These are phyloP conservation scores for Dryas alaskensis DNA, from an alignment of 306 rosid species.

Conservation along the genomic window DNA sequence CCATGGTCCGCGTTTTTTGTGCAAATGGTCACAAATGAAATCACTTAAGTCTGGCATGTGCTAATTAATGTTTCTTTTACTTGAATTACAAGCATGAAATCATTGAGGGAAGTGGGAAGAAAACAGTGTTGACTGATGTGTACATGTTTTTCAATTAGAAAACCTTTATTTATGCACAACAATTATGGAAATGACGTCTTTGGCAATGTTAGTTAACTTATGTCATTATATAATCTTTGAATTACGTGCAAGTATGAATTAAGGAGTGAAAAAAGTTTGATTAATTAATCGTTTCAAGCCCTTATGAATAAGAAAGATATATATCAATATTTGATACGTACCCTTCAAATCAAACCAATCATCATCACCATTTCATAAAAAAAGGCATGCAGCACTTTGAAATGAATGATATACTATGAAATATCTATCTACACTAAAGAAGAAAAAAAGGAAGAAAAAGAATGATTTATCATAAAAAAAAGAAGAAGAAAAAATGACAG, in stretches of 20 bases:
- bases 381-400: neutral
- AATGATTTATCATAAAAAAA: neutral
- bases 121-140: neutral
- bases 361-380: neutral
- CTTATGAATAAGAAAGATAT: neutral
- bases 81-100: constrained; percentile 14
- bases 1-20: neutral
- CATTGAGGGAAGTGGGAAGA: neutral
- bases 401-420: neutral
- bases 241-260: neutral
- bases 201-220: too few species aligned
- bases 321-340: neutral
- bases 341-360: neutral
- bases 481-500: neutral
- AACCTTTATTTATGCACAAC: neutral
- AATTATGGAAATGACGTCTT: too few species aligned
- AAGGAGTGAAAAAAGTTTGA: neutral
- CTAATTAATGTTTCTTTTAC: neutral
- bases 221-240: too few species aligned
- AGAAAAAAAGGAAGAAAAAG: neutral
- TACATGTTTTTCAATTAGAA: neutral
- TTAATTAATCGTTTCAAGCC: neutral
- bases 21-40: too few species aligned
- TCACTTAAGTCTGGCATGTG: neutral
- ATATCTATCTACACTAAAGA: neutral